Evolutionary conservation across 352 stramenopile genomes (phyloP).

Genomic region (Globisporangium perplexum): DNA sequence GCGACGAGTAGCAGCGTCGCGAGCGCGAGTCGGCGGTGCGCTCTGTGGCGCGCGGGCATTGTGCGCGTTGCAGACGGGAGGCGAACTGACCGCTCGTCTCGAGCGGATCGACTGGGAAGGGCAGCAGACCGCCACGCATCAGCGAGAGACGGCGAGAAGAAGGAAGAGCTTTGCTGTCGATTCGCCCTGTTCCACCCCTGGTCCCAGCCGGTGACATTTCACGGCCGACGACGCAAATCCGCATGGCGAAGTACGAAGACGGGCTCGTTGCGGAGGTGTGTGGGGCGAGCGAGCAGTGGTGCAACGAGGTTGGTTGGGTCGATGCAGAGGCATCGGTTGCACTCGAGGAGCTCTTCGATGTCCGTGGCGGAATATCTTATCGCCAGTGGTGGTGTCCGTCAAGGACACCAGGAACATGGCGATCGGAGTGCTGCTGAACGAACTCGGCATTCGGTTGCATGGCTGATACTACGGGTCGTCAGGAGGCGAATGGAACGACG

Average conservation of each 20-base stretch:
- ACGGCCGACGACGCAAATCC: slow-evolving; percentile 1
- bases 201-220: slow-evolving; percentile 1
- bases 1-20: background rate
- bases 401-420: too few relatives aligned
- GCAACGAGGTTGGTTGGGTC: too few relatives aligned
- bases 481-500: too few relatives aligned
- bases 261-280: too few relatives aligned
- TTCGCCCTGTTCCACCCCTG: background rate
- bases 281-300: too few relatives aligned
- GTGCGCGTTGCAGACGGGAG: background rate
- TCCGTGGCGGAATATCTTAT: too few relatives aligned
- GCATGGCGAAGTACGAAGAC: background rate
- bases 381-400: too few relatives aligned
- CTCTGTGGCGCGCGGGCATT: background rate
- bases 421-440: too few relatives aligned
- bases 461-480: too few relatives aligned
- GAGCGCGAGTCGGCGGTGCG: background rate
- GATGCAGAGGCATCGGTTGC: too few relatives aligned
- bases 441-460: too few relatives aligned
- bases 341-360: too few relatives aligned
- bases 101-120: background rate
- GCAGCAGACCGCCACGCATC: background rate
- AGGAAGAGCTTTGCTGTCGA: background rate
- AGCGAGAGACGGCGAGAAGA: background rate
- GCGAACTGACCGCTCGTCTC: background rate